Evolutionary conservation across 257 asterid species (phyloP).

Genomic region (Dorcoceras hygrometricum): DNA sequence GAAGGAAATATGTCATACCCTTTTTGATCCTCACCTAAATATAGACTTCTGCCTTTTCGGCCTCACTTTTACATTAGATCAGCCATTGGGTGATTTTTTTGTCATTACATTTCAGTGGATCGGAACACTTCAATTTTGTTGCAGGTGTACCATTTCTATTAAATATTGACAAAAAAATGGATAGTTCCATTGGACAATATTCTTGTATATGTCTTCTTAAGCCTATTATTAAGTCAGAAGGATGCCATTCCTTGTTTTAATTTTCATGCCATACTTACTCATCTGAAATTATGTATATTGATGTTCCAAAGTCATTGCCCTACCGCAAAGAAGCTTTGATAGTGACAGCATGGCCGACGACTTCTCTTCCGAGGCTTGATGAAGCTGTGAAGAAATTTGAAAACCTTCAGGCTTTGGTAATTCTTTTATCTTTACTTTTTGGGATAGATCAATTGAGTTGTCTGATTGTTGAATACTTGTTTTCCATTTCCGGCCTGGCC

Average conservation of each 20-base stretch:
- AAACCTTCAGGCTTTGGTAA: slow-evolving; percentile 88
- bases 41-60: background rate
- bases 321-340: slow-evolving; percentile 75
- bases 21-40: background rate
- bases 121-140: background rate
- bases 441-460: slow-evolving; percentile 13
- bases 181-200: background rate
- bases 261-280: background rate
- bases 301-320: slow-evolving; percentile 61
- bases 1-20: background rate
- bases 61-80: background rate
- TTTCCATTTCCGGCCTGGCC: slow-evolving; percentile 24
- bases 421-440: slow-evolving; percentile 13
- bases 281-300: slow-evolving; percentile 7
- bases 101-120: background rate
- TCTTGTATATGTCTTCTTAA: background rate
- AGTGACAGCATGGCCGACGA: slow-evolving; percentile 77
- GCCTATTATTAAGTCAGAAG: background rate
- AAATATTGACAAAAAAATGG: background rate
- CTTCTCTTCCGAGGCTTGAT: slow-evolving; percentile 69
- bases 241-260: background rate
- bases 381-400: slow-evolving; percentile 77
- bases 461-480: slow-evolving; percentile 1
- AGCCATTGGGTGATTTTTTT: background rate
- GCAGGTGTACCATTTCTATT: background rate